Evolutionary conservation across 2,329 filamentous ascomycete species (phyloP).

Genomic region (Aspergillus pseudoterreus): DNA sequence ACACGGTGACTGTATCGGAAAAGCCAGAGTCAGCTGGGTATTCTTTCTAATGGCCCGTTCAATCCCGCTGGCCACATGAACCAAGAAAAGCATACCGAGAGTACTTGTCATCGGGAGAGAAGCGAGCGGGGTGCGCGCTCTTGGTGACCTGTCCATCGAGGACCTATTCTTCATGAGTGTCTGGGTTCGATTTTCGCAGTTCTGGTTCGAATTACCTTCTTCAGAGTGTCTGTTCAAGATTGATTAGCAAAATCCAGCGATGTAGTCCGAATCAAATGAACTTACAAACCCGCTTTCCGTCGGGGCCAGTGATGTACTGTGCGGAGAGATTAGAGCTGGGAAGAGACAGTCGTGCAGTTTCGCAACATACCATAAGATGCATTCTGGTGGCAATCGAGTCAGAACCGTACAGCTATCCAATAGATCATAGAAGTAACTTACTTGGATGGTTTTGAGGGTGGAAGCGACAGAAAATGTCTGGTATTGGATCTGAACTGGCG

Average conservation of each 20-base stretch:
- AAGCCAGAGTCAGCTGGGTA: slow-evolving; percentile 5
- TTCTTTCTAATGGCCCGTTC: slow-evolving; percentile 2
- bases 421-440: slow-evolving; percentile 15
- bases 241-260: not conserved
- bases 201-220: slow-evolving; percentile 45
- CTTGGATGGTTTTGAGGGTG: slow-evolving; percentile 15
- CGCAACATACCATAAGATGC: slow-evolving; percentile 40
- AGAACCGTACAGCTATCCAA: slow-evolving; percentile 8
- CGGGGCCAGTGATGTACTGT: slow-evolving; percentile 5
- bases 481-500: not conserved
- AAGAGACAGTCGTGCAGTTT: not conserved
- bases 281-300: slow-evolving; percentile 2
- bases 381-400: slow-evolving; percentile 21
- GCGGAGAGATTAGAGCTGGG: not conserved
- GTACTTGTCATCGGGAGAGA: slow-evolving; percentile 98
- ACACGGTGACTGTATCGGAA: slow-evolving; percentile 68
- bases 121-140: slow-evolving; percentile 91
- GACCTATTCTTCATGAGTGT: slow-evolving; percentile 28
- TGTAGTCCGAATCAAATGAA: not conserved
- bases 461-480: not conserved
- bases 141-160: slow-evolving; percentile 78
- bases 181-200: not conserved
- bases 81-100: slow-evolving; percentile 54
- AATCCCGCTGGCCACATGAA: not conserved
- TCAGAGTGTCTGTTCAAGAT: slow-evolving; percentile 66